Conservation (phyloP, 495 filamentous ascomycete species). For the Geopyxis carbonaria region DNA sequence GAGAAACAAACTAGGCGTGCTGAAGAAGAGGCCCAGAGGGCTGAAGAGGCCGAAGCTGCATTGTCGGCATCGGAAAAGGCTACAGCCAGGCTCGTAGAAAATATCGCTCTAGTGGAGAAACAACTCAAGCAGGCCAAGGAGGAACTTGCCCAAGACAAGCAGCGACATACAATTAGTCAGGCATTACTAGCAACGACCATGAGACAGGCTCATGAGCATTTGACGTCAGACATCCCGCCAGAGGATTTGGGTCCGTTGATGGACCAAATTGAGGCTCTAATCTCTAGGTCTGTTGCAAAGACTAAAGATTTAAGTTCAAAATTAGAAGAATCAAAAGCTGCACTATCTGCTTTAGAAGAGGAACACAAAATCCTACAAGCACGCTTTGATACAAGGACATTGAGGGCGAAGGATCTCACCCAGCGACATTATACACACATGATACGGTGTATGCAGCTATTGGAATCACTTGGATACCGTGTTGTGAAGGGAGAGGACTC, state of each 20-base stretch:
- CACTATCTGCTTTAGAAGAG: conserved; percentile 37
- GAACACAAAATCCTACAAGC: conserved; percentile 46
- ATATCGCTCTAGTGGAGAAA: conserved; percentile 13
- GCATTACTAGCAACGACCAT: conserved; percentile 27
- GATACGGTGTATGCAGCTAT: conserved; percentile 53
- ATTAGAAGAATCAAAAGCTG: conserved; percentile 41
- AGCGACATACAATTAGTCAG: conserved; percentile 25
- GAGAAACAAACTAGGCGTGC: conserved; percentile 35
- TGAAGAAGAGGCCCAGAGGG: conserved; percentile 28
- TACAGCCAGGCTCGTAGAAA: conserved; percentile 9
- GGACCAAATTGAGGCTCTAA: conserved; percentile 13
- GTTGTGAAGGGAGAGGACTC: conserved; percentile 47
- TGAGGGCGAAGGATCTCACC: conserved; percentile 62
- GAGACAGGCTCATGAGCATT: conserved; percentile 11
- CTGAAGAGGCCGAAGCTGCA: conserved; percentile 19
- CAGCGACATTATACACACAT: conserved; percentile 62
- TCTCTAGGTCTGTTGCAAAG: conserved; percentile 14
- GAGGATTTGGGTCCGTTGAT: conserved; percentile 11
- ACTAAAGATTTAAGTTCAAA: conserved; percentile 31
- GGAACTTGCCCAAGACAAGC: conserved; percentile 36
- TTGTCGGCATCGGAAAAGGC: conserved; percentile 9
- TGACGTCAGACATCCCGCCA: conserved; percentile 10
- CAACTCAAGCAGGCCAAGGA: conserved; percentile 40
- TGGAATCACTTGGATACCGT: conserved; percentile 72
- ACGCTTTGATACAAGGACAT: conserved; percentile 45